A percentile compares a stretch with the other conserved stretches of the same genome.
phyloP scores from a whole-genome alignment of 2,329 filamentous ascomycete genomes.

The Aspergillus proliferans region DNA sequence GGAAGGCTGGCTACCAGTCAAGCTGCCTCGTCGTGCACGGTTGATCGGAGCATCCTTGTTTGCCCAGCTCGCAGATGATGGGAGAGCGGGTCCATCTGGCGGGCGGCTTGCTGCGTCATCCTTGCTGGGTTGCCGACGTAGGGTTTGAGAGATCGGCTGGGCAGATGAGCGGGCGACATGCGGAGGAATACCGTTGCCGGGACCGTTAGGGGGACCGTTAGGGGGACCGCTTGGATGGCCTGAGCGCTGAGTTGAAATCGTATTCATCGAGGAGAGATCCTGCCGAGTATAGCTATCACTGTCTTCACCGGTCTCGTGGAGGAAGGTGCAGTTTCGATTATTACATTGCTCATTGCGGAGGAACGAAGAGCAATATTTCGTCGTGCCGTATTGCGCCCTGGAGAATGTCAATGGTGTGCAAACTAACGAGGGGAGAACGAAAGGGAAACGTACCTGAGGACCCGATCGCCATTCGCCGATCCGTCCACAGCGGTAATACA shows the following conservation, averaged over 20 bases:
- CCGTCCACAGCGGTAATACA: slow-evolving; percentile 93
- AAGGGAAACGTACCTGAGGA: slow-evolving; percentile 63
- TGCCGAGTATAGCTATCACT: slow-evolving; percentile 94
- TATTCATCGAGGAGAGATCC: slow-evolving; percentile 91
- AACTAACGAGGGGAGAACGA: neutral
- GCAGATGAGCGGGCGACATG: slow-evolving; percentile 44
- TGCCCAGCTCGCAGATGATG: slow-evolving; percentile 91
- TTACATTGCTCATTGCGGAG: slow-evolving; percentile 89
- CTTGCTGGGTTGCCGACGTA: slow-evolving; percentile 68
- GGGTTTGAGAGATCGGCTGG: slow-evolving; percentile 51
- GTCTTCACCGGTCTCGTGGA: slow-evolving; percentile 97
- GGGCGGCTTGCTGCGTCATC: slow-evolving; percentile 59
- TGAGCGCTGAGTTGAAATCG: slow-evolving; percentile 69
- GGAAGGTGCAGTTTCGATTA: slow-evolving; percentile 95
- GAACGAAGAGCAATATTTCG: slow-evolving; percentile 97
- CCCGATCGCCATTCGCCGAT: slow-evolving; percentile 80
- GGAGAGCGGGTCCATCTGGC: slow-evolving; percentile 82
- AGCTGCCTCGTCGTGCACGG: slow-evolving; percentile 63
- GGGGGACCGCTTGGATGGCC: slow-evolving; percentile 45
- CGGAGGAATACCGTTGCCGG: slow-evolving; percentile 25
- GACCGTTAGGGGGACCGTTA: slow-evolving; percentile 13
- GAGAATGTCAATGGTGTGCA: slow-evolving; percentile 4
- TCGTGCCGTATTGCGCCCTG: slow-evolving; percentile 74
- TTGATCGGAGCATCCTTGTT: slow-evolving; percentile 59
- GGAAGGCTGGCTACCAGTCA: slow-evolving; percentile 72